Evolutionary conservation across 2,329 filamentous ascomycete species (phyloP).

Genomic region (Metarhizium rileyi): DNA sequence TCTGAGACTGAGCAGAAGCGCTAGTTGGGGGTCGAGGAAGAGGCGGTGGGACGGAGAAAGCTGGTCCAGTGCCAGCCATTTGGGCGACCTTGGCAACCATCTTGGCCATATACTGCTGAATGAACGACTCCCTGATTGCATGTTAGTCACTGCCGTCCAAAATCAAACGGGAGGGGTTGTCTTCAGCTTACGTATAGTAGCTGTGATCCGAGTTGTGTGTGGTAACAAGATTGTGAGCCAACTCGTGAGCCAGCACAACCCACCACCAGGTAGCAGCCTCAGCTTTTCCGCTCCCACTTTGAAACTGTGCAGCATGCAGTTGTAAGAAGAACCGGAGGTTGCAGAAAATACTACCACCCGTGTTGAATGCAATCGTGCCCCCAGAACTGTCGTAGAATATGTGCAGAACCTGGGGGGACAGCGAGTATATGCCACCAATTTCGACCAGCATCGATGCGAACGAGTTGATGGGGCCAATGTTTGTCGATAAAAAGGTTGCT

Average conservation of each 20-base stretch:
- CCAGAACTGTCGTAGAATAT: conserved; percentile 78
- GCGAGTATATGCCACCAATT: conserved; percentile 60
- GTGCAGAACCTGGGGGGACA: conserved; percentile 61
- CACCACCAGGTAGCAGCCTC: conserved; percentile 84
- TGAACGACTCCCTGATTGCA: conserved; percentile 55
- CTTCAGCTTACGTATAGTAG: conserved; percentile 59
- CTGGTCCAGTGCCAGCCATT: conserved; percentile 14
- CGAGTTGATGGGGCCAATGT: conserved; percentile 52
- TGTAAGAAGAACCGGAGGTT: conserved; percentile 83
- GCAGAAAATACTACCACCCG: conserved; percentile 79
- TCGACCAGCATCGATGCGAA: conserved; percentile 65
- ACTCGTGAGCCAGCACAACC: conserved; percentile 89
- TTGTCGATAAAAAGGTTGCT: conserved; percentile 45
- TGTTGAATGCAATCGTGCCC: conserved; percentile 87
- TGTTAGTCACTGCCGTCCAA: conserved; percentile 1
- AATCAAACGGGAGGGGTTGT: not conserved
- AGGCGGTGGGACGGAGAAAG: conserved; percentile 5
- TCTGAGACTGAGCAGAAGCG: conserved; percentile 6
- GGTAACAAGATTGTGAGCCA: conserved; percentile 84
- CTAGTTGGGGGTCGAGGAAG: conserved; percentile 2
- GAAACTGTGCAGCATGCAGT: conserved; percentile 52
- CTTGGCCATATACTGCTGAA: conserved; percentile 65
- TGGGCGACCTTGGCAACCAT: conserved; percentile 48
- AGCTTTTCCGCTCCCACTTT: conserved; percentile 34
- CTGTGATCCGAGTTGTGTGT: conserved; percentile 72